These are phyloP conservation scores for Bipolaris victoriae DNA, from an alignment of 2,329 filamentous ascomycete species.

Conservation along the genomic window DNA sequence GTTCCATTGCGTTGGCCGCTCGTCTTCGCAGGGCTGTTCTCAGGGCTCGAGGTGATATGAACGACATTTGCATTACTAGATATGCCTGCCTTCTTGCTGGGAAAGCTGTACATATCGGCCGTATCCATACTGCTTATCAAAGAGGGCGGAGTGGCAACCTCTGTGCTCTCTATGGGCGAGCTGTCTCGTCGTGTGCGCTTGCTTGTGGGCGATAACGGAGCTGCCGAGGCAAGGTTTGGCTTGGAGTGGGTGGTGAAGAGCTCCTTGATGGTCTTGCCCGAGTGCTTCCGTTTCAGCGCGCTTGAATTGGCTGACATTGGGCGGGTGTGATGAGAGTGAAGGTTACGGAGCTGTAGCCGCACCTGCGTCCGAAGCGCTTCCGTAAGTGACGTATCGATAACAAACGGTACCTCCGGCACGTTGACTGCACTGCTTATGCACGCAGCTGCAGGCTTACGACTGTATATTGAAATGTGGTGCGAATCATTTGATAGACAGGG, in stretches of 20 bases:
- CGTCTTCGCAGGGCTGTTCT: conserved; percentile 52
- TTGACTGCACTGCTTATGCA: neutral
- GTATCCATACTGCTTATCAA: conserved; percentile 36
- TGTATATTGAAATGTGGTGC: neutral
- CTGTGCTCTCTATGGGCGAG: conserved; percentile 21
- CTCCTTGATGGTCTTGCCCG: conserved; percentile 44
- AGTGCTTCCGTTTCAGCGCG: conserved; percentile 48
- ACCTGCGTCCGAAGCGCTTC: conserved; percentile 34
- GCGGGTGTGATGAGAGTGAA: conserved; percentile 15
- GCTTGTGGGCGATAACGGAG: conserved; percentile 36
- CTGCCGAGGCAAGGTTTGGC: conserved; percentile 33
- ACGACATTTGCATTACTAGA: conserved; percentile 29
- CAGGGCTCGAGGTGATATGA: conserved; percentile 44
- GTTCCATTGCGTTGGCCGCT: conserved; percentile 45
- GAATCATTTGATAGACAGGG: neutral
- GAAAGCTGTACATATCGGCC: conserved; percentile 46
- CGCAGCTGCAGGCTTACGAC: neutral
- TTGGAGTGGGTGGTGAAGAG: conserved; percentile 47
- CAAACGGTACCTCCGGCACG: neutral
- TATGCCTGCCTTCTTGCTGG: conserved; percentile 35
- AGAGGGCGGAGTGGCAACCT: conserved; percentile 17
- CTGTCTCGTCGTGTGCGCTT: conserved; percentile 42
- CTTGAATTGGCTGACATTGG: conserved; percentile 44
- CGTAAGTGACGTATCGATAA: conserved; percentile 24
- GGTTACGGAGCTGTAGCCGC: conserved; percentile 27